Percentiles rank a stretch among this genome's conserved stretches.
Conservation (phyloP, 331 rosid species). For the Arachis monticola region DNA sequence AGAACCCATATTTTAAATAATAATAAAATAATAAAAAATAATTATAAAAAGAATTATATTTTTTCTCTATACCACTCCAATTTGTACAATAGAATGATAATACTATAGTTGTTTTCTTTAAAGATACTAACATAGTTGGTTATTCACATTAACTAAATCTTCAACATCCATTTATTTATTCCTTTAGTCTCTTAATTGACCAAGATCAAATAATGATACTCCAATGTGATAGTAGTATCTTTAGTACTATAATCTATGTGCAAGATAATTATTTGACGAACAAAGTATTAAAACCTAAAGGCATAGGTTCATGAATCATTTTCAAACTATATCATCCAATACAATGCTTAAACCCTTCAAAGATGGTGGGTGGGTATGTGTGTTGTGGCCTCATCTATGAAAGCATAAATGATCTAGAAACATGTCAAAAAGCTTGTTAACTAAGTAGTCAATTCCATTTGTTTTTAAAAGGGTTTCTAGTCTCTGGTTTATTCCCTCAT, state of each 20-base stretch:
- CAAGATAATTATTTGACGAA: slow-evolving; percentile 14
- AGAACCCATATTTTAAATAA: too few relatives aligned
- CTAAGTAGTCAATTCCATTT: slow-evolving; percentile 50
- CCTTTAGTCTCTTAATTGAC: slow-evolving; percentile 21
- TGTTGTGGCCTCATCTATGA: slow-evolving; percentile 48
- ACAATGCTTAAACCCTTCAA: slow-evolving; percentile 31
- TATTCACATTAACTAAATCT: slow-evolving; percentile 9
- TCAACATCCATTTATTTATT: slow-evolving; percentile 28
- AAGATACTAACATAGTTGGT: too few relatives aligned
- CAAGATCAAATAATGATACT: neutral
- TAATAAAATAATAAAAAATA: too few relatives aligned
- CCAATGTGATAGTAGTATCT: neutral
- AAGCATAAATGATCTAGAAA: slow-evolving; percentile 36
- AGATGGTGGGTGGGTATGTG: slow-evolving; percentile 24
- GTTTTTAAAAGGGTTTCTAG: slow-evolving; percentile 37
- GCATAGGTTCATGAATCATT: slow-evolving; percentile 24
- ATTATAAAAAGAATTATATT: too few relatives aligned
- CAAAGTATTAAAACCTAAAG: neutral
- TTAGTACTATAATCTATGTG: neutral
- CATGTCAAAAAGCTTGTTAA: slow-evolving; percentile 41
- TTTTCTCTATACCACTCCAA: too few relatives aligned
- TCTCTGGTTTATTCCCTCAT: slow-evolving; percentile 33
- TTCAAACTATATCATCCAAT: slow-evolving; percentile 20
- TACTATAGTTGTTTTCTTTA: too few relatives aligned
- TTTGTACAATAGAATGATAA: too few relatives aligned